These are phyloP conservation scores for Pycnococcus provasolii DNA, from an alignment of 139 green algal species.

Conservation along the genomic window DNA sequence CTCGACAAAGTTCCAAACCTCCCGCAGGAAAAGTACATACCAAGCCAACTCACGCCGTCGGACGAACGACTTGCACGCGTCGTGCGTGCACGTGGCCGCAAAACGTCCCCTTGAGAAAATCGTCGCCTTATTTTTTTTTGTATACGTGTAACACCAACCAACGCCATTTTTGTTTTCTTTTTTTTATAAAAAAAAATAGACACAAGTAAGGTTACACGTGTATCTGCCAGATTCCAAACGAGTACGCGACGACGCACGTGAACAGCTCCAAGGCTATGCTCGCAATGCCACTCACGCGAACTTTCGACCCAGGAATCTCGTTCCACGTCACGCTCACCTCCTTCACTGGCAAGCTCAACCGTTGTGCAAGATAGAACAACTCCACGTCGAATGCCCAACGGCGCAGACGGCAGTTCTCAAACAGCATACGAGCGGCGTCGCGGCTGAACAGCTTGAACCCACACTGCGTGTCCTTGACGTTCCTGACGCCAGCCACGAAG, in stretches of 20 bases:
- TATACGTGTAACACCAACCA: no score
- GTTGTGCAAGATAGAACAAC: slow-evolving; percentile 69
- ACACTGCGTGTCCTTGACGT: slow-evolving; percentile 79
- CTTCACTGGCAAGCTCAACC: slow-evolving; percentile 49
- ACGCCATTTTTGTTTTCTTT: no score
- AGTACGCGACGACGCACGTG: slow-evolving; percentile 40
- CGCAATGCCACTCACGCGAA: slow-evolving; percentile 67
- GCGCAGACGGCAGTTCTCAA: slow-evolving; percentile 78
- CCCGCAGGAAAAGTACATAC: no score
- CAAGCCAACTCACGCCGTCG: no score
- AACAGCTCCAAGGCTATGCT: slow-evolving; percentile 82
- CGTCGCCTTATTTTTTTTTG: no score
- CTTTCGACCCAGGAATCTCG: slow-evolving; percentile 92
- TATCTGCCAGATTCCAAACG: slow-evolving; percentile 25
- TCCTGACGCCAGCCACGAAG: slow-evolving; percentile 52
- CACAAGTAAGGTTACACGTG: not conserved
- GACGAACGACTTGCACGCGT: no score
- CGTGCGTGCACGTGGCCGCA: no score
- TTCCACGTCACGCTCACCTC: slow-evolving; percentile 77
- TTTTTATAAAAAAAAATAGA: no score
- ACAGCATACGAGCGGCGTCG: slow-evolving; percentile 54
- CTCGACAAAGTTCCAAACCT: no score
- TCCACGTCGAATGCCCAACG: slow-evolving; percentile 98
- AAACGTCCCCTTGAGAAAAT: no score
- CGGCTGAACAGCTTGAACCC: slow-evolving; percentile 95